Evolutionary conservation across 805 yeast species (phyloP), one percentile per base, ranked within the genome.

Genomic region (Lipomyces mesembrius): DNA sequence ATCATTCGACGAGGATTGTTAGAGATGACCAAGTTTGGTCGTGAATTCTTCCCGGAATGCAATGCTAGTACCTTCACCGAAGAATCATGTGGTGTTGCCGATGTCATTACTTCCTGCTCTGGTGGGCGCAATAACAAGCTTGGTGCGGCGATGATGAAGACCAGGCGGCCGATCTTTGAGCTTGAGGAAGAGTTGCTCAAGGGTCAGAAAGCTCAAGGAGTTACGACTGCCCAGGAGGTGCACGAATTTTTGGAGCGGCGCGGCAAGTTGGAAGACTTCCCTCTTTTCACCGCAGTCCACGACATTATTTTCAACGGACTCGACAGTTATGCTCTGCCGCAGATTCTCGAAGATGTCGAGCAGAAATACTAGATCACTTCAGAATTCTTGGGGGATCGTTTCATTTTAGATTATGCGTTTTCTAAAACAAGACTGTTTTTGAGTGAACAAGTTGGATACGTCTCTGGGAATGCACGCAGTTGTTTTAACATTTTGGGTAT

Each of bases 61-160:
- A 87, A 90, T 73, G 85, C 90, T 37, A 83, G 87, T 66, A 95
- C 99, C 34, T 93, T 93, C 80, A 91, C 96, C 71, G 89, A 88
- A 78, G 98, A 95, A 81, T 85, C 92, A 71, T 97, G 97, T 27
- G 99, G 99, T 81, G 98, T 95, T 65, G 99, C 99, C 51, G 99
- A 95, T 79, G 84, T 95, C 76, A 95, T 95, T 79, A 95, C 99
- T 63, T 92, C 99, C 20, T 95, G 99, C 82, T 86, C 96, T 22
- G 98, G 98, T 76, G 99, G 99, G 77, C 87, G 99, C 83, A 95
- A 95, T 81, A 97, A 91, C 74, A 86, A 89, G 78, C 97, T 95
- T 68, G 74, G 69, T 51, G 70, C 54, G 20, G 72, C 69, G 20
- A 27, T 68, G 59, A 66, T 72, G 46, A 83, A 86, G 78, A 83